A percentile compares a stretch with the other conserved stretches of the same genome.
Evolutionary conservation across 176 grass and related monocot species (phyloP).

Genomic region (Calamus simplicifolius): DNA sequence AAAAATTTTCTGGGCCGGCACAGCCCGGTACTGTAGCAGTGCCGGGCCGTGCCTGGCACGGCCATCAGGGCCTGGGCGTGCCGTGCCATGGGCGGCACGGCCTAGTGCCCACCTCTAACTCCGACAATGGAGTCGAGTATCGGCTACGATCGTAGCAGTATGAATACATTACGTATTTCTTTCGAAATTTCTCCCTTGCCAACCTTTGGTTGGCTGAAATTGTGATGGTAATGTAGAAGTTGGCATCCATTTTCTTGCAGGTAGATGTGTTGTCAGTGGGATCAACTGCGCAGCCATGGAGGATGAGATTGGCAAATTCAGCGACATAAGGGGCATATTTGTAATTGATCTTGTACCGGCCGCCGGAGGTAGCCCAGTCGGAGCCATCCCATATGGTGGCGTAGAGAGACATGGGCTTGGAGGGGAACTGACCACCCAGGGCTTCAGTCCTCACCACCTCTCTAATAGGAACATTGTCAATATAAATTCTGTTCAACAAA

Average conservation of each 20-base stretch:
- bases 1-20: no score
- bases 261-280: background rate
- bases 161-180: slow-evolving; percentile 63
- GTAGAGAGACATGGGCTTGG: slow-evolving; percentile 86
- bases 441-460: slow-evolving; percentile 46
- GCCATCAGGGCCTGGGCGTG: no score
- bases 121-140: slow-evolving; percentile 39
- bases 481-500: slow-evolving; percentile 55
- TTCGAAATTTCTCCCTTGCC: slow-evolving; percentile 56
- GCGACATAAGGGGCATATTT: slow-evolving; percentile 82
- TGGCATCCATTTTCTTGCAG: background rate
- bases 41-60: no score
- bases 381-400: slow-evolving; percentile 98
- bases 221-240: background rate
- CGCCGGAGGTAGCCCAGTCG: slow-evolving; percentile 80
- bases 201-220: slow-evolving; percentile 25
- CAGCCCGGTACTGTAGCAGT: no score
- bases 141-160: slow-evolving; percentile 77
- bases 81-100: no score
- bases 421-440: slow-evolving; percentile 63
- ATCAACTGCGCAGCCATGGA: slow-evolving; percentile 33
- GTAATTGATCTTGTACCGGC: slow-evolving; percentile 94
- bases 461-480: slow-evolving; percentile 67
- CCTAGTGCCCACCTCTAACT: no score
- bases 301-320: slow-evolving; percentile 76